A percentile compares a stretch with the other conserved stretches of the same genome.
Conservation (phyloP, 2,329 filamentous ascomycete genomes). For the Xylariaceae sp. region DNA sequence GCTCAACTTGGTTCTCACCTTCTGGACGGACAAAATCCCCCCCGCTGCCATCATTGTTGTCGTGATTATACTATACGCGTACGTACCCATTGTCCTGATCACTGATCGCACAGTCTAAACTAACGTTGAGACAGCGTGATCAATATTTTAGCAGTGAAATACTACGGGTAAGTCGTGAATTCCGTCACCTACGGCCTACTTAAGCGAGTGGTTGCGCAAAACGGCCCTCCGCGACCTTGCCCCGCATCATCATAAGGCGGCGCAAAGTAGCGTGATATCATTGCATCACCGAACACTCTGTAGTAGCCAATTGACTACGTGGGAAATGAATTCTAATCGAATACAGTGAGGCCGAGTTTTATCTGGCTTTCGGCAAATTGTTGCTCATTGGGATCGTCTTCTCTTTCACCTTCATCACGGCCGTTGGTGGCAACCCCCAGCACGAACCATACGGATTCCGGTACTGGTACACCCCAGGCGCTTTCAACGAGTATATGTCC, state of each 20-base stretch:
- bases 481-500: constrained; percentile 60
- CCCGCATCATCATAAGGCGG: too few species aligned
- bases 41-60: constrained; percentile 46
- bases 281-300: neutral
- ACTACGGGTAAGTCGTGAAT: constrained; percentile 26
- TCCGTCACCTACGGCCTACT: too few species aligned
- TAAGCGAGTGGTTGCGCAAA: too few species aligned
- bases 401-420: constrained; percentile 74
- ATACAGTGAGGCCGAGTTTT: constrained; percentile 68
- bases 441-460: constrained; percentile 69
- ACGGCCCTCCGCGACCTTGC: too few species aligned
- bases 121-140: constrained; percentile 25
- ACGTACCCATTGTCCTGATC: constrained; percentile 40
- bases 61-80: constrained; percentile 38
- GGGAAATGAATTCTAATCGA: constrained; percentile 41
- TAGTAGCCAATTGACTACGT: neutral
- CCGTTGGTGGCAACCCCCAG: constrained; percentile 74
- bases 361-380: constrained; percentile 61
- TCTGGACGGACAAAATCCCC: constrained; percentile 46
- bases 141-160: constrained; percentile 32
- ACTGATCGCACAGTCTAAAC: neutral
- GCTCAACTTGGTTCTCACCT: constrained; percentile 41
- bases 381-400: constrained; percentile 66
- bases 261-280: neutral
- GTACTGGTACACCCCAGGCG: constrained; percentile 61